Evolutionary conservation across 495 filamentous ascomycete species (phyloP).

Genomic region (Peziza echinospora): DNA sequence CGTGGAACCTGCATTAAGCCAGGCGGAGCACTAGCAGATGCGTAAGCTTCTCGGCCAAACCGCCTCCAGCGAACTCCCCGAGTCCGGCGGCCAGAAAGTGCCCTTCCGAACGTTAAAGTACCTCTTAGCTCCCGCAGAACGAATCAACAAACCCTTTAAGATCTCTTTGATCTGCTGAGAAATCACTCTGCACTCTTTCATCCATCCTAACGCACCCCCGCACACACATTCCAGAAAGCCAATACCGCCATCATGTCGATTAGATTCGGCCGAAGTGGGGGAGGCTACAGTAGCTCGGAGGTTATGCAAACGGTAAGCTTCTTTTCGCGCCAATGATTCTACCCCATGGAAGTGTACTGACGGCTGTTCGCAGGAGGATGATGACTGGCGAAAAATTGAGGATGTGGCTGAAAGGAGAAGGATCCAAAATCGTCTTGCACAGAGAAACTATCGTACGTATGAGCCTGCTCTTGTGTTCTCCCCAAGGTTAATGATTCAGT

Average conservation of each 20-base stretch:
- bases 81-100: too few species aligned
- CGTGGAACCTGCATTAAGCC: too few species aligned
- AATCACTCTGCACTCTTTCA: too few species aligned
- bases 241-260: conserved; percentile 16
- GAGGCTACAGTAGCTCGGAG: conserved; percentile 17
- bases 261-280: conserved; percentile 19
- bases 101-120: too few species aligned
- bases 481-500: neutral
- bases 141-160: too few species aligned
- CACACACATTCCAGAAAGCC: too few species aligned
- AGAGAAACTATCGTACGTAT: conserved; percentile 52
- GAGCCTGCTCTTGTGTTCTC: neutral
- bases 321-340: neutral
- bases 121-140: too few species aligned
- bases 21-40: too few species aligned
- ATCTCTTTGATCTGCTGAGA: too few species aligned
- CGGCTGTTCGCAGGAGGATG: conserved; percentile 15
- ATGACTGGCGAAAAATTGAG: conserved; percentile 63
- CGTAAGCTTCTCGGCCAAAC: too few species aligned
- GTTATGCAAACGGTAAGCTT: conserved; percentile 15
- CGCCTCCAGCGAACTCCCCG: too few species aligned
- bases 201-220: too few species aligned
- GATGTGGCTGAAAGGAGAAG: conserved; percentile 49
- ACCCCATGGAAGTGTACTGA: neutral
- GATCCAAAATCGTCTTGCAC: conserved; percentile 56